Percentiles rank a stretch among this genome's conserved stretches.
Conservation (phyloP, 345 rosid genomes). For the Lepidium sativum region DNA sequence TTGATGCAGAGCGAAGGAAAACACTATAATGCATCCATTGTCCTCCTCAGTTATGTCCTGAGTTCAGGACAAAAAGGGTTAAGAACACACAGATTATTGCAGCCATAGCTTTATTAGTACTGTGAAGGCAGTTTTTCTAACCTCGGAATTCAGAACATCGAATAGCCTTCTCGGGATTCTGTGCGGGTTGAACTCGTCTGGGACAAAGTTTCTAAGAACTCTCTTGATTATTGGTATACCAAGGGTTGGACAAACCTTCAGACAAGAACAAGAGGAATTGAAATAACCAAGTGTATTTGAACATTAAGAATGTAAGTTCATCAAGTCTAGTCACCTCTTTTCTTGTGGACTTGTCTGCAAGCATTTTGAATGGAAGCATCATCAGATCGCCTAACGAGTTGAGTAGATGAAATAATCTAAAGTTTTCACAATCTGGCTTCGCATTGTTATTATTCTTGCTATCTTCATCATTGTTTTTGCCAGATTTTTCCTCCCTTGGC, state of each 20-base stretch:
- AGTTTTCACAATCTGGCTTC: slow-evolving; percentile 33
- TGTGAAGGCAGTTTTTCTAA: slow-evolving; percentile 20
- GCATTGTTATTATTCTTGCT: slow-evolving; percentile 8
- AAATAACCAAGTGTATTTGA: not conserved
- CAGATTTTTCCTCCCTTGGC: slow-evolving; percentile 45
- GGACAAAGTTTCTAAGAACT: slow-evolving; percentile 66
- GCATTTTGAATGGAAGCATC: slow-evolving; percentile 96
- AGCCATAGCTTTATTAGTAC: not conserved
- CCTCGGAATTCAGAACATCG: slow-evolving; percentile 64
- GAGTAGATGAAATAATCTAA: slow-evolving; percentile 68
- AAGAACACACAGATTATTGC: not conserved
- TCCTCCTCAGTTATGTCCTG: slow-evolving; percentile 46
- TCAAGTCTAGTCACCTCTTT: slow-evolving; percentile 53
- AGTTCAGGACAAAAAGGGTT: not conserved
- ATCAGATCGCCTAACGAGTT: slow-evolving; percentile 84
- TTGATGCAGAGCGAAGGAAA: slow-evolving; percentile 54
- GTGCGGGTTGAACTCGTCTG: slow-evolving; percentile 80
- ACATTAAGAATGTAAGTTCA: not conserved
- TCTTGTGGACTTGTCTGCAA: slow-evolving; percentile 58
- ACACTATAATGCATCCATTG: slow-evolving; percentile 32
- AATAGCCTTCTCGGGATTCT: slow-evolving; percentile 60
- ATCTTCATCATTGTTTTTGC: slow-evolving; percentile 22
- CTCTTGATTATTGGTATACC: slow-evolving; percentile 51
- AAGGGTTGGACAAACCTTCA: slow-evolving; percentile 74
- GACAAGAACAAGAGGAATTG: slow-evolving; percentile 1